Conservation (phyloP, 192 early-diverging fungal genomes). For the Phycomyces blakesleeanus region DNA sequence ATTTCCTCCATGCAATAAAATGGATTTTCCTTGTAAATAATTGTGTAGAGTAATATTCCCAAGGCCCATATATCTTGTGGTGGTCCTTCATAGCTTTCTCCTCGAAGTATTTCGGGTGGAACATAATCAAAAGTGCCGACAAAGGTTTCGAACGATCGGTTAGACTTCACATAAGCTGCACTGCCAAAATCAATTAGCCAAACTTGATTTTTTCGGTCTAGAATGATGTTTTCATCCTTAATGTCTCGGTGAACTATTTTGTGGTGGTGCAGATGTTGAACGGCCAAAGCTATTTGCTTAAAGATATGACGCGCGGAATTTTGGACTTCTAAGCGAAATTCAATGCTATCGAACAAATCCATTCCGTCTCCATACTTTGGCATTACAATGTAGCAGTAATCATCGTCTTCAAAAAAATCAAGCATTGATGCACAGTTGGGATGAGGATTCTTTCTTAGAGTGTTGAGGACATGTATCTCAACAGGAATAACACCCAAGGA, state of each 20-base stretch:
- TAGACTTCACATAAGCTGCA: constrained; percentile 62
- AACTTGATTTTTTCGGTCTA: constrained; percentile 54
- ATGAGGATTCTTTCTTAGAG: constrained; percentile 46
- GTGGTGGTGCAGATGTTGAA: constrained; percentile 48
- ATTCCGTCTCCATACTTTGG: constrained; percentile 40
- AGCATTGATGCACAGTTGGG: constrained; percentile 48
- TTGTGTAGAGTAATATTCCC: constrained; percentile 80
- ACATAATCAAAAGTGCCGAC: constrained; percentile 79
- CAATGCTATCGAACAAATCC: constrained; percentile 49
- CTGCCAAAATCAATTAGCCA: constrained; percentile 83
- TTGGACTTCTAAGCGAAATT: constrained; percentile 30
- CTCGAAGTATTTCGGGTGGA: constrained; percentile 76
- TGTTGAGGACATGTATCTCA: constrained; percentile 70
- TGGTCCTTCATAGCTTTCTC: constrained; percentile 76
- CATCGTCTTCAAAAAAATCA: constrained; percentile 59
- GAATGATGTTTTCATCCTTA: constrained; percentile 82
- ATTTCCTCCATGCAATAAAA: constrained; percentile 58
- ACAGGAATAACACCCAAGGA: constrained; percentile 58
- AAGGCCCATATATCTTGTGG: constrained; percentile 86
- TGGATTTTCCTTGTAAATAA: constrained; percentile 66
- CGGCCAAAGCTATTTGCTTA: constrained; percentile 31
- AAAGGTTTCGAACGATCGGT: constrained; percentile 60
- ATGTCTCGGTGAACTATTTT: constrained; percentile 71
- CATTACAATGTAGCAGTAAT: constrained; percentile 64
- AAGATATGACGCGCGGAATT: constrained; percentile 30